Base-by-base conservation (phyloP, 345 rosid species). In the Pelargonium nanum region DNA sequence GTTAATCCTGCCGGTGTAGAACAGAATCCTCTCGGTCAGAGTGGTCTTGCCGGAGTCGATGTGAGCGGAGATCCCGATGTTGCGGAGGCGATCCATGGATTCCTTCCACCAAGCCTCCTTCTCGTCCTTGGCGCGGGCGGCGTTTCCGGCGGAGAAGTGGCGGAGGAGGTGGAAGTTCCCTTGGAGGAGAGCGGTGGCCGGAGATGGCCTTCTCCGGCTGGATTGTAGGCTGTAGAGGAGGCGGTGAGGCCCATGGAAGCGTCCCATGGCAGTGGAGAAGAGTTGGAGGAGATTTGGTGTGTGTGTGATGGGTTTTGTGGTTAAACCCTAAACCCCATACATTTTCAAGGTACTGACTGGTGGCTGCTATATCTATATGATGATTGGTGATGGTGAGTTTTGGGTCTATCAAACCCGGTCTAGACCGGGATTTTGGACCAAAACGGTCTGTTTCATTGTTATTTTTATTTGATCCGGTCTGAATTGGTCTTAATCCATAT, bases 1-100 rank as follows among this genome's bases (percentile, higher is more conserved):
- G 78, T 88, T 97, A 70, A 94, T 94, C 71, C 83, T 81, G 40
- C 97, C 99, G 5, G 97, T 94, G 73, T 94, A 94, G 77, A 56
- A 94, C 26, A 94, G 77, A 24, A 94, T 64, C 57, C 97, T 81
- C 77, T 94, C 99, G 6, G 99, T 94, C 13, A 94, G 83, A 0
- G 97, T 94, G 51, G 99, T 94, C 77, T 94, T 94, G 19, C 99
- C 99, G 24, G 99, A 94, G 62, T 90, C 99, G 63, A 94, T 94
- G 63, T 94, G 99, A 52, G 97, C 99, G 0, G 97, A 94, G 78
- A 94, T 94, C 56, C 99, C 97, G 44, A 94, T 94, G 67, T 94
- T 94, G 8, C 99, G 90, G 64, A 82, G 73, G 68, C 73, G 76
- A 7, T 80, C 83, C 96, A 88, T 90, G 8, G 97, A 84, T n/a